Evolutionary conservation across 768 basidiomycete species (phyloP).

Genomic region (Leccinum broughii): DNA sequence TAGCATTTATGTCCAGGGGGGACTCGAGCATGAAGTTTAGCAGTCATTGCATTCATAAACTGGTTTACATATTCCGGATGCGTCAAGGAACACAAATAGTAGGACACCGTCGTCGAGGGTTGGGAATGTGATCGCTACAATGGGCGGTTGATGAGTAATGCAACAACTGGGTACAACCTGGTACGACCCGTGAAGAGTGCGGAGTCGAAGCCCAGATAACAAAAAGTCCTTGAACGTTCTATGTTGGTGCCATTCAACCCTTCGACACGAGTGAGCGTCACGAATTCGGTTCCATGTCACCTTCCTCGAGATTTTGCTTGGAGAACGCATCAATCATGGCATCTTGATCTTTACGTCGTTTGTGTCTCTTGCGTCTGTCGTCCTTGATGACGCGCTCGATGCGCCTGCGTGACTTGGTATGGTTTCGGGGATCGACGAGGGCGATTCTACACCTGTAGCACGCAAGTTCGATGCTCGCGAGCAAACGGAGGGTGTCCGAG

Average conservation of each 20-base stretch:
- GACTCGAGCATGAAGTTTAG: background rate
- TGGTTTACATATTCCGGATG: constrained; percentile 9
- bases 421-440: constrained; percentile 63
- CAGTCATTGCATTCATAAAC: constrained; percentile 10
- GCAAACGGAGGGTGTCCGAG: constrained; percentile 76
- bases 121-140: constrained; percentile 20
- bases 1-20: background rate
- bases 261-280: constrained; percentile 14
- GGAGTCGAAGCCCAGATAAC: constrained; percentile 9
- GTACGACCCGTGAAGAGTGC: constrained; percentile 4
- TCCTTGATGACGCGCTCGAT: constrained; percentile 85
- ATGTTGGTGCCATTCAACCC: constrained; percentile 13
- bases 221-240: constrained; percentile 14
- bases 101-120: constrained; percentile 9
- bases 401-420: constrained; percentile 64
- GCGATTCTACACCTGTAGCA: constrained; percentile 76
- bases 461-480: constrained; percentile 83
- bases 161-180: constrained; percentile 20
- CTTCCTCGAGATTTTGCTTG: constrained; percentile 42
- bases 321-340: constrained; percentile 80
- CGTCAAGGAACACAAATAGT: constrained; percentile 4
- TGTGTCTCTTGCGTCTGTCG: constrained; percentile 78
- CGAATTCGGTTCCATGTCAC: constrained; percentile 26
- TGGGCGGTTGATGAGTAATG: constrained; percentile 25
- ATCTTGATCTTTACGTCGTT: constrained; percentile 81